Percentiles rank a stretch among this genome's conserved stretches.
These are phyloP conservation scores for Trypanosomatidae sp. DNA, from an alignment of 208 protist genomes.

Conservation along the genomic window DNA sequence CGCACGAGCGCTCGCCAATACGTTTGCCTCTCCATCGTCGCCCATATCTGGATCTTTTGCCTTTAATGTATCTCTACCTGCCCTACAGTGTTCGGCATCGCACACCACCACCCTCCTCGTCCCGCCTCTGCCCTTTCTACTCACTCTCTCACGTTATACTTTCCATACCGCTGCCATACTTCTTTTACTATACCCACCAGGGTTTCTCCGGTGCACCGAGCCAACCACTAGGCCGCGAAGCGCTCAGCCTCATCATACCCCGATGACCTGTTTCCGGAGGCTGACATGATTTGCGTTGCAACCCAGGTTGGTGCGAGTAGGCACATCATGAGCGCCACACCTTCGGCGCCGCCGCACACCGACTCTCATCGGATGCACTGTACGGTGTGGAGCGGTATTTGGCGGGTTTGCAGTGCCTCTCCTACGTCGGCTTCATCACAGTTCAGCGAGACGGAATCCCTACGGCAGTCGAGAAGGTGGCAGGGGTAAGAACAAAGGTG, in stretches of 20 bases:
- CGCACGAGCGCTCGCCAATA: not conserved
- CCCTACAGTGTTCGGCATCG: too few relatives aligned
- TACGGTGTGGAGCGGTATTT: conserved; percentile 62
- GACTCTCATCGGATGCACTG: conserved; percentile 57
- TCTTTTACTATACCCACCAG: not conserved
- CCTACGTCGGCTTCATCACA: conserved; percentile 60
- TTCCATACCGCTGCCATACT: too few relatives aligned
- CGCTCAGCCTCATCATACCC: not conserved
- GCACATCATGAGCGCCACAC: conserved; percentile 37
- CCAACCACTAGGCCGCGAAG: not conserved
- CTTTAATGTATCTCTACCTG: too few relatives aligned
- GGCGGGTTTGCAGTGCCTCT: conserved; percentile 50
- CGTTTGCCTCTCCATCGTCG: not conserved
- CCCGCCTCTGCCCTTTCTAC: not conserved
- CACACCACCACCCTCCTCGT: not conserved
- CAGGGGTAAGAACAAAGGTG: conserved; percentile 51
- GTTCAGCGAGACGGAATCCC: conserved; percentile 67
- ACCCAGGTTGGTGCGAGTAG: conserved; percentile 49
- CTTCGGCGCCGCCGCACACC: conserved; percentile 43
- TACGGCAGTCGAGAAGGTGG: conserved; percentile 32
- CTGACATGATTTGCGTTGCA: not conserved
- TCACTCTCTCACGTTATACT: not conserved
- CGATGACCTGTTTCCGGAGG: not conserved
- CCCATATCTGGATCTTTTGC: not conserved
- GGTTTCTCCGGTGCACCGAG: not conserved